phyloP scores from a whole-genome alignment of 2,329 filamentous ascomycete genomes.

The Plenodomus biglobosus region DNA sequence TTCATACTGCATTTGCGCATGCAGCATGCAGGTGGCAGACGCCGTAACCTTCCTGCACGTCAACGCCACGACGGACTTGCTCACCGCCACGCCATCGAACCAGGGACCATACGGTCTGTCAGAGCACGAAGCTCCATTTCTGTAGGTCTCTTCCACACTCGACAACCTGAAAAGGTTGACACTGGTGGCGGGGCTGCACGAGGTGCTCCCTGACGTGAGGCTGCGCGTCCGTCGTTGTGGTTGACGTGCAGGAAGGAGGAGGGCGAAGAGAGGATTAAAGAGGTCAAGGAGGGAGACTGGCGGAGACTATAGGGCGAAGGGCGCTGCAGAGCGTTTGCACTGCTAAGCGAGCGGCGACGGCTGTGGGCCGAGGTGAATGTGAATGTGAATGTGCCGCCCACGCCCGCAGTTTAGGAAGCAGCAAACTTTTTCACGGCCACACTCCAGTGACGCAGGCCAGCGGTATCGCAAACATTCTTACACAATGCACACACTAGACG shows the following conservation, averaged over 20 bases:
- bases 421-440: not conserved
- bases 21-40: constrained; percentile 1
- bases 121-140: constrained; percentile 25
- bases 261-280: not conserved
- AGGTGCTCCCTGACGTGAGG: constrained; percentile 22
- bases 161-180: constrained; percentile 26
- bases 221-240: constrained; percentile 14
- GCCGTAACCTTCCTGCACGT: constrained; percentile 17
- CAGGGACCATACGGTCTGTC: constrained; percentile 32
- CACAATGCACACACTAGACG: constrained; percentile 18
- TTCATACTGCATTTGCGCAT: not conserved
- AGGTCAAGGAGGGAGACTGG: not conserved
- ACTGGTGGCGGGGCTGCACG: constrained; percentile 26
- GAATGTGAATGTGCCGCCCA: not conserved
- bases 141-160: constrained; percentile 32
- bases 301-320: too few relatives aligned
- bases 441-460: not conserved
- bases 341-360: not conserved
- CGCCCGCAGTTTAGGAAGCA: too few relatives aligned
- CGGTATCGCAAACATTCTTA: not conserved
- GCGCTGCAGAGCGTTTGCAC: not conserved
- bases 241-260: constrained; percentile 1
- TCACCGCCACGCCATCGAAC: constrained; percentile 25
- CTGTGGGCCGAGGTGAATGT: not conserved
- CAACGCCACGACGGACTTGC: constrained; percentile 15